Evolutionary conservation across 305 asterid genomes (phyloP).

Genomic region (Fraxinus albicans): DNA sequence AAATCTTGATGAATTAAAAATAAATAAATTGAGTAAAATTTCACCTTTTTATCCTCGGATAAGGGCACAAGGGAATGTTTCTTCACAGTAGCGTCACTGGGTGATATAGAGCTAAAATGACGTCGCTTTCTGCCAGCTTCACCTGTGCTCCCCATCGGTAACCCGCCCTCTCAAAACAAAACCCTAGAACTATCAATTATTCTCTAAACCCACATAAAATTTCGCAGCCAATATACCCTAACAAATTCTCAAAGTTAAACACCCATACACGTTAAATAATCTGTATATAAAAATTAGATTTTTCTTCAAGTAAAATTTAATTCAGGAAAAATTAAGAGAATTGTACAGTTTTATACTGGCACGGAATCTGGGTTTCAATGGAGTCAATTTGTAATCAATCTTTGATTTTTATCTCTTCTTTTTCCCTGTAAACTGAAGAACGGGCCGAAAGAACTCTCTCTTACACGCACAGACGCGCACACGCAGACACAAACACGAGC

Average conservation of each 20-base stretch:
- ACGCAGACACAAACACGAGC: constrained; percentile 24
- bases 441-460: constrained; percentile 21
- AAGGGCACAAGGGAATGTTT: constrained; percentile 56
- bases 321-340: background rate
- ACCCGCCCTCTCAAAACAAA: constrained; percentile 39
- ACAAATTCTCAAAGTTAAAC: constrained; percentile 17
- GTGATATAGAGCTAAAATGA: constrained; percentile 69
- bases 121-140: constrained; percentile 84
- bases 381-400: constrained; percentile 17
- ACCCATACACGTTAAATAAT: constrained; percentile 8
- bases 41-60: constrained; percentile 86
- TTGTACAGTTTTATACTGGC: background rate
- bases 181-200: constrained; percentile 45
- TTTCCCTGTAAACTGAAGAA: constrained; percentile 14
- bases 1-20: constrained; percentile 3
- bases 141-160: constrained; percentile 76
- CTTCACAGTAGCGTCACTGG: constrained; percentile 58
- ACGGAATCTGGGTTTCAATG: background rate
- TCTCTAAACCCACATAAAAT: constrained; percentile 28
- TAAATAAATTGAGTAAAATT: background rate
- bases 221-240: constrained; percentile 27
- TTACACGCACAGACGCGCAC: background rate
- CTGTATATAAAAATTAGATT: constrained; percentile 24
- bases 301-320: constrained; percentile 14
- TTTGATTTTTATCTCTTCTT: background rate